These are phyloP conservation scores for Trichosporon inkin DNA, from an alignment of 1,284 basidiomycete genomes.

Conservation along the genomic window DNA sequence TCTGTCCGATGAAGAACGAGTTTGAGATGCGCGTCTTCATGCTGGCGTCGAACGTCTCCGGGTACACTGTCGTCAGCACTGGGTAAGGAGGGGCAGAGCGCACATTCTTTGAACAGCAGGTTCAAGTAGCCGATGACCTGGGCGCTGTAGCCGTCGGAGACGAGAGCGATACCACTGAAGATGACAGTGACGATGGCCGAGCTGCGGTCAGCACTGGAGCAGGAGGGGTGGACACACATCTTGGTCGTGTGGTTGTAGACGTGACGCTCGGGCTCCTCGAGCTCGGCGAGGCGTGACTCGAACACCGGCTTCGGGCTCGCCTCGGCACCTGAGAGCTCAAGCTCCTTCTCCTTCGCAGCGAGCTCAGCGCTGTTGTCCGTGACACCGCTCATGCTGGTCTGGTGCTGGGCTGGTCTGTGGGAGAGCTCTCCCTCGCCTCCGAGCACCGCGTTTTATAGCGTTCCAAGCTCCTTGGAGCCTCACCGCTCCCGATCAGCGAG, in stretches of 20 bases:
- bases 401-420: too few relatives aligned
- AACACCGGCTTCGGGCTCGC: not conserved
- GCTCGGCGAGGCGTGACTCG: constrained; percentile 14
- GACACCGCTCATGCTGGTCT: too few relatives aligned
- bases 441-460: too few relatives aligned
- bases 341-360: not conserved
- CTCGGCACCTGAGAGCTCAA: not conserved
- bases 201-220: not conserved
- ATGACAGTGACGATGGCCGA: constrained; percentile 20
- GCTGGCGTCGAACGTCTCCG: constrained; percentile 55
- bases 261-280: constrained; percentile 16
- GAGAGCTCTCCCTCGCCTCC: too few relatives aligned
- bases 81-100: constrained; percentile 7
- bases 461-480: too few relatives aligned
- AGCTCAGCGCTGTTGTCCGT: too few relatives aligned
- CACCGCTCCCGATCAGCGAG: too few relatives aligned
- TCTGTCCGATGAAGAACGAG: constrained; percentile 63
- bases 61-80: constrained; percentile 25
- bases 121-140: constrained; percentile 24
- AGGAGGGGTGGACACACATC: not conserved
- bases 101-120: constrained; percentile 14
- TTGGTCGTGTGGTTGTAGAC: constrained; percentile 18
- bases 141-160: constrained; percentile 36
- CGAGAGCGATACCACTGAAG: constrained; percentile 30
- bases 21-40: constrained; percentile 70